Conservation (phyloP, 805 yeast species). For the Candida dajiaensis region DNA sequence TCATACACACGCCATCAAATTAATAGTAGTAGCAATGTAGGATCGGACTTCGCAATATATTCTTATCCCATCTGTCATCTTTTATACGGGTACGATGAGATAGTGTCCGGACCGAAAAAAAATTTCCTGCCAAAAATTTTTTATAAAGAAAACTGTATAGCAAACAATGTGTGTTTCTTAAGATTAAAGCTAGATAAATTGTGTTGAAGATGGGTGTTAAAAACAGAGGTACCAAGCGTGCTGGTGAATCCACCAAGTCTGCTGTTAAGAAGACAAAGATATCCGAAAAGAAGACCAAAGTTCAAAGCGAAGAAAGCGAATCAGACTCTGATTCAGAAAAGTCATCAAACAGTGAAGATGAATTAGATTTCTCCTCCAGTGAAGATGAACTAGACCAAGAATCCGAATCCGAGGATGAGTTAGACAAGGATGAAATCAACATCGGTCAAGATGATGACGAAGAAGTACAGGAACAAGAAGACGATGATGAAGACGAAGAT, state of each 20-base stretch:
- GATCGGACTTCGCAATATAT: too few species aligned
- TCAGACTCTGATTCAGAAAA: constrained; percentile 7
- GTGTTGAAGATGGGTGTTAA: constrained; percentile 14
- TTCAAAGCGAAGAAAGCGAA: constrained; percentile 8
- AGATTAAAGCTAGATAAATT: neutral
- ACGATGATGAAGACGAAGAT: constrained; percentile 24
- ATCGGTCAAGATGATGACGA: constrained; percentile 21
- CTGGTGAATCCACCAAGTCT: constrained; percentile 4
- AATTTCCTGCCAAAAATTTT: constrained; percentile 2
- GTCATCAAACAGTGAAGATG: constrained; percentile 19
- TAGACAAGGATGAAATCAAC: constrained; percentile 23
- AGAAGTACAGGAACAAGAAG: constrained; percentile 23
- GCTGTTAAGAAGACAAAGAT: constrained; percentile 17
- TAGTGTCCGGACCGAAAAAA: constrained; percentile 4
- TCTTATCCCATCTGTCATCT: constrained; percentile 1
- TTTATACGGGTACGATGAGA: constrained; percentile 5
- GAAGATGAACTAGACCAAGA: constrained; percentile 27
- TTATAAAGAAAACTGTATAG: neutral
- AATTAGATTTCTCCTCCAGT: constrained; percentile 12
- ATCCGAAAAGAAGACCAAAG: constrained; percentile 10
- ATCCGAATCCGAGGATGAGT: constrained; percentile 28
- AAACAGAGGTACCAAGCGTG: constrained; percentile 20
- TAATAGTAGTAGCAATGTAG: too few species aligned
- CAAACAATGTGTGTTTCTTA: neutral
- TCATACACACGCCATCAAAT: neutral